Conservation (phyloP, 352 stramenopile species). For the Plasmopara muralis region DNA sequence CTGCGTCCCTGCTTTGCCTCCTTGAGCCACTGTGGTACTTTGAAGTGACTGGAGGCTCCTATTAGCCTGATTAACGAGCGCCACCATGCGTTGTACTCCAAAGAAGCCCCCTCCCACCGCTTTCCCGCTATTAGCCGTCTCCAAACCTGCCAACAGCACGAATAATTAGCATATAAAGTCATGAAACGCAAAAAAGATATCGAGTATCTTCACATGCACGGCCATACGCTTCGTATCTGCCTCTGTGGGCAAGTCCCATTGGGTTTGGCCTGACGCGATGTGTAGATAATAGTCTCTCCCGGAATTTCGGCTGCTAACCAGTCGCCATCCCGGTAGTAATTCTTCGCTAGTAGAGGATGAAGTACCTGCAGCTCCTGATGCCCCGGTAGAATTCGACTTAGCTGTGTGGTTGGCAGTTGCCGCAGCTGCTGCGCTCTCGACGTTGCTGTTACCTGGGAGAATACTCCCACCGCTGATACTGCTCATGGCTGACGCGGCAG, state of each 20-base stretch:
- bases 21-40: conserved; percentile 26
- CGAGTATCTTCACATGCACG: conserved; percentile 6
- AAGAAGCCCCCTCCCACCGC: conserved; percentile 56
- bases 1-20: conserved; percentile 21
- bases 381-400: conserved; percentile 8
- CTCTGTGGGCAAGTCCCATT: conserved; percentile 64
- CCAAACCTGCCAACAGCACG: conserved; percentile 19
- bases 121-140: conserved; percentile 25
- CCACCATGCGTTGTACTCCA: conserved; percentile 62
- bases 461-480: conserved; percentile 42
- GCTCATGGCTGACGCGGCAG: conserved; percentile 38
- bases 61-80: conserved; percentile 64
- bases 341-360: conserved; percentile 19
- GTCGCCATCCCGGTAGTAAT: conserved; percentile 55
- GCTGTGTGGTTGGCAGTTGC: conserved; percentile 33
- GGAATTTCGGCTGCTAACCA: conserved; percentile 59
- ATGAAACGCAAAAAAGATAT: neutral
- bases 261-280: conserved; percentile 50
- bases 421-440: conserved; percentile 33
- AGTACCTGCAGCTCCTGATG: conserved; percentile 26
- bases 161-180: conserved; percentile 5
- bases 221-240: conserved; percentile 54
- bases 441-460: conserved; percentile 32
- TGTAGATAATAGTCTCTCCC: conserved; percentile 72
- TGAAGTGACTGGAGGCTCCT: conserved; percentile 65